Base-by-base conservation (phyloP, 371 early-diverging fungal genomes). In the Syncephalastrum contaminatum region DNA sequence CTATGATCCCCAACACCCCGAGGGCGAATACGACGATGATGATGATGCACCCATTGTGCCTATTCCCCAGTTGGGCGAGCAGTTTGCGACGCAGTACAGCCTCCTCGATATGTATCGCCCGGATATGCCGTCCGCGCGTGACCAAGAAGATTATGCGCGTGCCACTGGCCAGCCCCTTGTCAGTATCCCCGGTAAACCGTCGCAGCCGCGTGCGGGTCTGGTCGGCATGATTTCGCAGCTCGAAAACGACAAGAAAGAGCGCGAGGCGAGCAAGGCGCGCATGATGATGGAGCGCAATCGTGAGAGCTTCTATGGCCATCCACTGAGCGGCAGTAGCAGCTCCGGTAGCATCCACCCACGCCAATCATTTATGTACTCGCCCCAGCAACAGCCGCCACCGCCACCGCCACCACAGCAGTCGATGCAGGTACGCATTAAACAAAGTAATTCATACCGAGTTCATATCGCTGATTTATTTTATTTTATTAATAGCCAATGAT, bases 131-230 rank as follows among this genome's bases (percentile, higher is more conserved):
- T 65, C 72, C 22, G 70, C 70, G 16, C 65, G 64, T 45, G 76
- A 76, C 18, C 72, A 72, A 58, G 63, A 67, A 25, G 76, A 68
- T 6, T 73, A 69, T 53, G 80, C 80, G 1, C 58, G 64, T 44
- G 60, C 62, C 2, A 66, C 66, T 4, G 70, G 72, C 12, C 72
- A 73, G 42, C 66, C 77, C 0, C 45, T 73, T 19, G 53, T 72
- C 4, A 50, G 63, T 4, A 36, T 72, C 5, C 61, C 72, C 13
- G 50, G 63, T 27, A 71, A 72, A 36, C 66, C 57, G 40, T 24
- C 59, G 4, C 63, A 59, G 19, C 70, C 74, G 10, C 60, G 66
- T 16, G 58, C 62, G 25, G 70, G 69, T 15, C 51, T 72, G 0
- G 54, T 77, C 6, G 68, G 73, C 19, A 61, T 67, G 48, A 77